Conservation (phyloP, 176 grass and related monocot species). For the Musa itinerans region DNA sequence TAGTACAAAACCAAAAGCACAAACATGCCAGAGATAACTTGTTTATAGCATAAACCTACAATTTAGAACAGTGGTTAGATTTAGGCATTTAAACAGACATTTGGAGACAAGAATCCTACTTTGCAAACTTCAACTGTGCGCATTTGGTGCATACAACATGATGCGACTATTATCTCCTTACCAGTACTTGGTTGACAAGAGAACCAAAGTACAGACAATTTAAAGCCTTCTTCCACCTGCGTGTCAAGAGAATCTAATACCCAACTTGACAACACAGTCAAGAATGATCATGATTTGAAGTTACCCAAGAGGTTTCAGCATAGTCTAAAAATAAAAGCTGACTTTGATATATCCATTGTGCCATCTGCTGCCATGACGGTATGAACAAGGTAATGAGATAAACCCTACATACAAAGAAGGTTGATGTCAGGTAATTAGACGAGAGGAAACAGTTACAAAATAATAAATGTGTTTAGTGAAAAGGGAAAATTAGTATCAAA, state of each 20-base stretch:
- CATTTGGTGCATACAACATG: neutral
- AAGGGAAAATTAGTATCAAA: neutral
- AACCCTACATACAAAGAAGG: slow-evolving; percentile 5
- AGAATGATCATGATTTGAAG: neutral
- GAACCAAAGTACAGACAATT: neutral
- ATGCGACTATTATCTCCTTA: neutral
- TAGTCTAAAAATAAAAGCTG: neutral
- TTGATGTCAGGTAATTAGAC: neutral
- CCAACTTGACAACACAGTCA: neutral
- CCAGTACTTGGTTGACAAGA: neutral
- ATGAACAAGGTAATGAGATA: slow-evolving; percentile 9
- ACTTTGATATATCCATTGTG: neutral
- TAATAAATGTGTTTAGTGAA: neutral
- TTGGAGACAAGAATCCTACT: no score
- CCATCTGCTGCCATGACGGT: neutral
- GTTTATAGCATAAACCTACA: neutral
- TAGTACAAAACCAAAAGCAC: no score
- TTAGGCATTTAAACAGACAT: neutral
- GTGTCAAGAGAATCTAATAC: neutral
- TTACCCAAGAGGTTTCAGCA: slow-evolving; percentile 4
- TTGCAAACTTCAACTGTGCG: neutral
- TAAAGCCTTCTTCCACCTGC: neutral
- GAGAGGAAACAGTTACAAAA: neutral
- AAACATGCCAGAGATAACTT: no score
- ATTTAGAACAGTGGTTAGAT: neutral